phyloP scores from a whole-genome alignment of 371 early-diverging fungal species.

The Syncephalastrum sp. region DNA sequence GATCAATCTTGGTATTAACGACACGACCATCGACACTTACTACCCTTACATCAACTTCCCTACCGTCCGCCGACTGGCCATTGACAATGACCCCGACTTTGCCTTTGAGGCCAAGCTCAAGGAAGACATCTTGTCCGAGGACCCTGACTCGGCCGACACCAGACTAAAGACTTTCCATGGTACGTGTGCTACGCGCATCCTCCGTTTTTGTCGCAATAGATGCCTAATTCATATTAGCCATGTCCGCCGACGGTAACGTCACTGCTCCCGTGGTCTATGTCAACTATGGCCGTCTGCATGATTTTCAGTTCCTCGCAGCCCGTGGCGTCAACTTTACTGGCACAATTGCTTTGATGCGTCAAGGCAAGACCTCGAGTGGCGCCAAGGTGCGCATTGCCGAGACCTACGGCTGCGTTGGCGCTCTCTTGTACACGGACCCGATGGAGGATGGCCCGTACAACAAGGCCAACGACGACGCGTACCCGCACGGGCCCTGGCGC shows the following conservation, averaged over 20 bases:
- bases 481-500: slow-evolving; percentile 67
- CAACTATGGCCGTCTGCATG: slow-evolving; percentile 58
- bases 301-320: slow-evolving; percentile 46
- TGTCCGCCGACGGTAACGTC: slow-evolving; percentile 62
- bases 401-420: slow-evolving; percentile 53
- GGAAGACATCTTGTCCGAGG: slow-evolving; percentile 56
- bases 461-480: slow-evolving; percentile 35
- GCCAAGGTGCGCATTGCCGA: slow-evolving; percentile 64
- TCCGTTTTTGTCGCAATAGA: not conserved
- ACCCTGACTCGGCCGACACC: slow-evolving; percentile 23
- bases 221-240: slow-evolving; percentile 19
- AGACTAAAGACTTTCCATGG: slow-evolving; percentile 56
- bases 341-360: slow-evolving; percentile 58
- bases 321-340: slow-evolving; percentile 48
- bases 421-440: slow-evolving; percentile 45
- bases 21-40: slow-evolving; percentile 55
- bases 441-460: slow-evolving; percentile 20
- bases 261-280: slow-evolving; percentile 66
- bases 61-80: slow-evolving; percentile 45
- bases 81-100: slow-evolving; percentile 44
- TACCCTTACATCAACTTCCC: slow-evolving; percentile 62
- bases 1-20: slow-evolving; percentile 45
- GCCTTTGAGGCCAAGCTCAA: slow-evolving; percentile 49
- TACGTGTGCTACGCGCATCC: slow-evolving; percentile 5
- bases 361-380: slow-evolving; percentile 54